phyloP scores from a whole-genome alignment of 108 stramenopile genomes.

The Fragilaria crotonensis region DNA sequence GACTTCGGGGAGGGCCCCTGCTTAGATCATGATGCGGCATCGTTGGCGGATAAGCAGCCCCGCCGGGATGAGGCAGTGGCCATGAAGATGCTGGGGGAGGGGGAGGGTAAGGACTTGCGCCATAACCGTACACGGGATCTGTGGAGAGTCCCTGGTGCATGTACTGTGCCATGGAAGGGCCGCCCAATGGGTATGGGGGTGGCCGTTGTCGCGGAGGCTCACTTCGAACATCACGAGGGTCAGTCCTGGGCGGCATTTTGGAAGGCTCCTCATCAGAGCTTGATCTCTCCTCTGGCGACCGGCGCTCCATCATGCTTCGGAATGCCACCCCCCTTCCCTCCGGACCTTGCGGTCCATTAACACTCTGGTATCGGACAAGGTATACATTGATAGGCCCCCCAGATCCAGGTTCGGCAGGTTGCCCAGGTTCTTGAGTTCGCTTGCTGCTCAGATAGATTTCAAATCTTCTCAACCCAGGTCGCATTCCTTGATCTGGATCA shows the following conservation, averaged over 20 bases:
- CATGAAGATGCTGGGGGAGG: not conserved
- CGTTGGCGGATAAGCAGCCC: not conserved
- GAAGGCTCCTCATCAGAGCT: not conserved
- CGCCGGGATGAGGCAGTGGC: not conserved
- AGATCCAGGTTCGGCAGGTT: constrained; percentile 3
- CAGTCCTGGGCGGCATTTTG: not conserved
- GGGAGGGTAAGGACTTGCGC: not conserved
- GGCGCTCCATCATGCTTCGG: not conserved
- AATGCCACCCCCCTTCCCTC: too few species aligned
- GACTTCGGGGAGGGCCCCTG: not conserved
- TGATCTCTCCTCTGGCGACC: not conserved
- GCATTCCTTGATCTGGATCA: constrained; percentile 80
- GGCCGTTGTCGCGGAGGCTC: not conserved
- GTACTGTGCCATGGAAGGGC: not conserved
- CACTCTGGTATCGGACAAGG: constrained; percentile 22
- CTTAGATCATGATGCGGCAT: not conserved
- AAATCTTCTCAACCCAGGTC: constrained; percentile 59
- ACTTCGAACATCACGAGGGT: not conserved
- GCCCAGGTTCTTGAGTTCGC: not conserved
- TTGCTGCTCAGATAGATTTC: constrained; percentile 83
- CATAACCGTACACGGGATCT: not conserved
- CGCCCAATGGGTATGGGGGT: not conserved
- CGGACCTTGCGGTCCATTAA: not conserved
- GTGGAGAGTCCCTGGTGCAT: not conserved
- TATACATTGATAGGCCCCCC: constrained; percentile 53